Percentiles rank a stretch among this genome's conserved stretches.
Evolutionary conservation across 2,329 filamentous ascomycete genomes (phyloP).

Genomic region (Stagonosporopsis chrysanthemi): DNA sequence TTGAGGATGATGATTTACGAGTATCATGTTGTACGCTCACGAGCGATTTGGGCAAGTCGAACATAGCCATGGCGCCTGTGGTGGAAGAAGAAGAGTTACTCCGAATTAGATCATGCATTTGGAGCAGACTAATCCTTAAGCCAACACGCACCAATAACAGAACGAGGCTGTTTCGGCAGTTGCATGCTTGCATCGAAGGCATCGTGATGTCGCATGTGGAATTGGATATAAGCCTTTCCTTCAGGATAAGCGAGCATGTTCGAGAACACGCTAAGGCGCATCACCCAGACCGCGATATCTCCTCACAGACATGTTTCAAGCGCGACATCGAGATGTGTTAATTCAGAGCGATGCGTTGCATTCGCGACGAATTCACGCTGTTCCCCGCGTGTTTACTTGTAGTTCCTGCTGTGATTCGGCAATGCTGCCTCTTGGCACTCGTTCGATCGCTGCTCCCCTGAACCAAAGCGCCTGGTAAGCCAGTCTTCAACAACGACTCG

Average conservation of each 20-base stretch:
- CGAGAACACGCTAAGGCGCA: slow-evolving; percentile 15
- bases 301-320: not conserved
- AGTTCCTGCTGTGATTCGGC: slow-evolving; percentile 14
- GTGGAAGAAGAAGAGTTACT: not conserved
- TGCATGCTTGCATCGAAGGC: not conserved
- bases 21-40: slow-evolving; percentile 1
- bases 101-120: not conserved
- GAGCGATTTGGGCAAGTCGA: not conserved
- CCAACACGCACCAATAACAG: not conserved
- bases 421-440: slow-evolving; percentile 9
- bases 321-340: not conserved
- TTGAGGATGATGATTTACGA: slow-evolving; percentile 6
- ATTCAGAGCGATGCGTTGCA: not conserved
- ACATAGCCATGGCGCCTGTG: not conserved
- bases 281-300: slow-evolving; percentile 9
- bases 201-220: slow-evolving; percentile 8
- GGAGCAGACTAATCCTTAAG: not conserved
- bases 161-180: not conserved
- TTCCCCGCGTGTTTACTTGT: not conserved
- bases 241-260: slow-evolving; percentile 16
- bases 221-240: slow-evolving; percentile 7
- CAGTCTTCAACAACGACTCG: slow-evolving; percentile 6
- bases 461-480: slow-evolving; percentile 2
- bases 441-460: slow-evolving; percentile 1
- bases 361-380: not conserved